A percentile compares a stretch with the other conserved stretches of the same genome.
Evolutionary conservation across 495 filamentous ascomycete genomes (phyloP).

Genomic region (Penicillium flavigenum): DNA sequence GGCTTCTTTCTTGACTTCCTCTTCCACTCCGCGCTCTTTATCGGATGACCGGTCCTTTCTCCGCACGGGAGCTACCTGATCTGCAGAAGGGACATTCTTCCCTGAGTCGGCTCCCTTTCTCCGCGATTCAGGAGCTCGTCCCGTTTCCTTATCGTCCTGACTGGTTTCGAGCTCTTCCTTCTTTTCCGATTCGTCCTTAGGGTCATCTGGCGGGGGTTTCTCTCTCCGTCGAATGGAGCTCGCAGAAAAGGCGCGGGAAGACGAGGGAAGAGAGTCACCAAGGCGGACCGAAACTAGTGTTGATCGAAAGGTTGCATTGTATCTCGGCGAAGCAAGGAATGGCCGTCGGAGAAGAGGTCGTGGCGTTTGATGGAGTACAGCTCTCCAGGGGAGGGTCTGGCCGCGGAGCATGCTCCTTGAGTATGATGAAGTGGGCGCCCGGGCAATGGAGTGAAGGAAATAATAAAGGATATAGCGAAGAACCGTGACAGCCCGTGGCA

Average conservation of each 20-base stretch:
- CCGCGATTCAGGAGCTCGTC: slow-evolving; percentile 31
- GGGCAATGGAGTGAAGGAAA: slow-evolving; percentile 12
- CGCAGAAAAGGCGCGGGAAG: slow-evolving; percentile 43
- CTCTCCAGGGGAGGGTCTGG: slow-evolving; percentile 57
- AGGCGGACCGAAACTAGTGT: slow-evolving; percentile 30
- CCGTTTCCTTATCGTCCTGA: slow-evolving; percentile 36
- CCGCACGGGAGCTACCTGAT: slow-evolving; percentile 32
- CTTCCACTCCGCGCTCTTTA: slow-evolving; percentile 41
- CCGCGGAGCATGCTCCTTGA: slow-evolving; percentile 53
- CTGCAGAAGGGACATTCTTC: slow-evolving; percentile 31
- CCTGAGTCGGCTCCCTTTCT: slow-evolving; percentile 40
- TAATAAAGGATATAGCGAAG: slow-evolving; percentile 6
- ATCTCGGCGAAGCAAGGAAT: slow-evolving; percentile 34
- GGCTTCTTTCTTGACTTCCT: slow-evolving; percentile 44
- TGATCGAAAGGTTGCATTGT: slow-evolving; percentile 42
- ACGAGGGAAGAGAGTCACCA: slow-evolving; percentile 31
- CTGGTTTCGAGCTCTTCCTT: slow-evolving; percentile 34
- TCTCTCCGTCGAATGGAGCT: slow-evolving; percentile 45
- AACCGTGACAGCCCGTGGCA: slow-evolving; percentile 16
- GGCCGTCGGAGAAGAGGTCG: slow-evolving; percentile 38
- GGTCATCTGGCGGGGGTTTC: slow-evolving; percentile 42
- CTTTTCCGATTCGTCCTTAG: slow-evolving; percentile 36
- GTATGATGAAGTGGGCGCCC: slow-evolving; percentile 16
- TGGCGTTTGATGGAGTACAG: slow-evolving; percentile 49
- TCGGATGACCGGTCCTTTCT: slow-evolving; percentile 43